Evolutionary conservation across 2,329 filamentous ascomycete species (phyloP).

Genomic region (Dryadomyces quercus-mongolicae): DNA sequence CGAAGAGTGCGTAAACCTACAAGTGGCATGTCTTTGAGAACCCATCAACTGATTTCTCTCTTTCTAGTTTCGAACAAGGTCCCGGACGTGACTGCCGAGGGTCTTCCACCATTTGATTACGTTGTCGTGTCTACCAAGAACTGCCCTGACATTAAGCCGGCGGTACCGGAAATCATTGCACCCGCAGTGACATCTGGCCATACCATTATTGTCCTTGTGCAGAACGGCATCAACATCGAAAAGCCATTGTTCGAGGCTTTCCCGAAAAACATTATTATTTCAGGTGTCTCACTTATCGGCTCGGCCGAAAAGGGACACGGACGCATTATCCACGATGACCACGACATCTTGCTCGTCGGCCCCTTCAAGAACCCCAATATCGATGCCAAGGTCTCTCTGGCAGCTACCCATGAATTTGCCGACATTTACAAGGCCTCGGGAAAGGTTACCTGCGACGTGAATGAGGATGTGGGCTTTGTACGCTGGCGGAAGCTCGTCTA

Average conservation of each 20-base stretch:
- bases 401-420: background rate
- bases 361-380: background rate
- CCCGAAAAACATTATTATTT: constrained; percentile 1
- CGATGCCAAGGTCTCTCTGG: background rate
- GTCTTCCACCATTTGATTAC: background rate
- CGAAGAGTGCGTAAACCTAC: background rate
- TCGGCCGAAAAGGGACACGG: background rate
- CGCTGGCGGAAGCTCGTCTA: constrained; percentile 8
- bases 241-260: background rate
- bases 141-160: background rate
- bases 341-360: background rate
- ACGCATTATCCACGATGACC: background rate
- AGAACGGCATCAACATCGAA: constrained; percentile 7
- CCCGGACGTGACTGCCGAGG: background rate
- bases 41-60: background rate
- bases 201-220: constrained; percentile 2
- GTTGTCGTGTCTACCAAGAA: constrained; percentile 4
- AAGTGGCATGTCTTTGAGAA: background rate
- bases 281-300: background rate
- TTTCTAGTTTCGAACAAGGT: background rate
- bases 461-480: constrained; percentile 2
- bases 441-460: constrained; percentile 48
- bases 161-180: background rate
- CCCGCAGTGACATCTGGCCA: background rate
- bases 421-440: constrained; percentile 58